These are phyloP conservation scores for Hamigera avellanea DNA, from an alignment of 495 filamentous ascomycete genomes.

Conservation along the genomic window DNA sequence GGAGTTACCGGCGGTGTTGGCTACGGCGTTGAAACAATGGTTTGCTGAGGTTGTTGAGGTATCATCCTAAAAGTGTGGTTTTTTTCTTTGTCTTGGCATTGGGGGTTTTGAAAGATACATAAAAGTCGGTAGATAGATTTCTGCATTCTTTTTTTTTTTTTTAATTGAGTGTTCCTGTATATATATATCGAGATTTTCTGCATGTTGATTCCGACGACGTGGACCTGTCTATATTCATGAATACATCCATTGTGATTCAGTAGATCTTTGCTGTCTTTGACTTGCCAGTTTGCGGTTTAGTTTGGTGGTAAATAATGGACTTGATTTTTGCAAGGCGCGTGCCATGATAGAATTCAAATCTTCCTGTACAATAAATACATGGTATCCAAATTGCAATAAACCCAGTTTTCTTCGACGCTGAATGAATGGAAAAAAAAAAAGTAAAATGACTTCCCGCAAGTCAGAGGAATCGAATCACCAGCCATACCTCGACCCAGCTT, in stretches of 20 bases:
- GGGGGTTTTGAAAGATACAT: conserved; percentile 4
- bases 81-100: neutral
- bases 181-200: neutral
- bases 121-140: conserved; percentile 10
- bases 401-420: too few species aligned
- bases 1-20: conserved; percentile 80
- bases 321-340: too few species aligned
- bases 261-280: too few species aligned
- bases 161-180: neutral
- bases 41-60: conserved; percentile 81
- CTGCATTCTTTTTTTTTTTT: neutral
- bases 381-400: too few species aligned
- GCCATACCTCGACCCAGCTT: conserved; percentile 73
- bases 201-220: neutral
- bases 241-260: too few species aligned
- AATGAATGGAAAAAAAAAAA: too few species aligned
- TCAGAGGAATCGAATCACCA: conserved; percentile 45
- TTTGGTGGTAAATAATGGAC: neutral
- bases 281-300: too few species aligned
- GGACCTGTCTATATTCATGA: too few species aligned
- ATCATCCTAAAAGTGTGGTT: conserved; percentile 19
- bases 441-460: too few species aligned
- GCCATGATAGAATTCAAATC: too few species aligned
- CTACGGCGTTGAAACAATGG: conserved; percentile 86
- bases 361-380: too few species aligned